phyloP scores from a whole-genome alignment of 2,329 filamentous ascomycete species.

The Aphanoascus verrucosus region DNA sequence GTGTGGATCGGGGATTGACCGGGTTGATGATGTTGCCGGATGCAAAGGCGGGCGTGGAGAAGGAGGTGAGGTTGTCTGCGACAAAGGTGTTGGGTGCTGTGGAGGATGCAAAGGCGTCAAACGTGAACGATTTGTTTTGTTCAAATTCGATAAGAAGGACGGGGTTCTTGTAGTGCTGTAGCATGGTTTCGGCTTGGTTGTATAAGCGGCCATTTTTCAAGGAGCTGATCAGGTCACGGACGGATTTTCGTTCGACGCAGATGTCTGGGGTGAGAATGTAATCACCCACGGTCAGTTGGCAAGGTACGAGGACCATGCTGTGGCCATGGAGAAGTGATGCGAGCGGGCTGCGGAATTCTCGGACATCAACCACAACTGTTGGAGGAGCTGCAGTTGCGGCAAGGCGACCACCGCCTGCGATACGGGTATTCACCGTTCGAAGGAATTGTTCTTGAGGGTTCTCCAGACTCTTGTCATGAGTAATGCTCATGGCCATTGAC shows the following conservation, averaged over 20 bases:
- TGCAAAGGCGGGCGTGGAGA: conserved; percentile 44
- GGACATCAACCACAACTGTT: conserved; percentile 85
- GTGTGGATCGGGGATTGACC: conserved; percentile 60
- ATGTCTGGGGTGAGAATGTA: conserved; percentile 87
- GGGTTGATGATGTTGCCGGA: conserved; percentile 54
- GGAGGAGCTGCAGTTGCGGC: conserved; percentile 76
- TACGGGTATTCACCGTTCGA: conserved; percentile 89
- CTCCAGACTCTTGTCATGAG: conserved; percentile 57
- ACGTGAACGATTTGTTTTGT: conserved; percentile 90
- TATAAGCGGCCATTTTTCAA: conserved; percentile 87
- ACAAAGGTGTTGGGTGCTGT: conserved; percentile 34
- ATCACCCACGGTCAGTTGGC: conserved; percentile 92
- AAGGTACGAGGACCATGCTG: conserved; percentile 79
- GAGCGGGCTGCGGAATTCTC: conserved; percentile 87
- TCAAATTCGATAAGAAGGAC: conserved; percentile 97
- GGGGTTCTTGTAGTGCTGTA: conserved; percentile 76
- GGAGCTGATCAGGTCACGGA: conserved; percentile 81
- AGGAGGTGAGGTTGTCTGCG: conserved; percentile 44
- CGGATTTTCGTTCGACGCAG: conserved; percentile 87
- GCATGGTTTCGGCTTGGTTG: conserved; percentile 87
- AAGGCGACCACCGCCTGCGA: conserved; percentile 81
- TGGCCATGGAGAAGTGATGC: conserved; percentile 85
- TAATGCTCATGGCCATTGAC: conserved; percentile 82
- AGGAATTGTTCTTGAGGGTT: conserved; percentile 88
- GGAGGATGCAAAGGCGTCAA: conserved; percentile 52